Percentiles rank a stretch among this genome's conserved stretches.
Evolutionary conservation across 1,284 basidiomycete genomes (phyloP).

Genomic region (Cerioporus squamosus): DNA sequence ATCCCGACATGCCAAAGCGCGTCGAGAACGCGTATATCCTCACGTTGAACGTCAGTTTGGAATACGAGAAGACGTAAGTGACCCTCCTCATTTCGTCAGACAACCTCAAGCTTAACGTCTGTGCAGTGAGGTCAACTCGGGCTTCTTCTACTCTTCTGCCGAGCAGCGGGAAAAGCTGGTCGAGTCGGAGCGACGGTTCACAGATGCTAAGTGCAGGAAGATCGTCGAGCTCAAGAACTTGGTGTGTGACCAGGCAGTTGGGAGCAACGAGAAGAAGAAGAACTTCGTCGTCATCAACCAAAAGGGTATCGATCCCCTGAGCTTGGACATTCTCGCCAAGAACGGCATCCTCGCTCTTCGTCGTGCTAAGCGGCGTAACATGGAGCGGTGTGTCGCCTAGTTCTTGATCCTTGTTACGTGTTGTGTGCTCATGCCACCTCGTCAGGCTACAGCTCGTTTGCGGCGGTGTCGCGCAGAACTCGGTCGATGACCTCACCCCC

Average conservation of each 20-base stretch:
- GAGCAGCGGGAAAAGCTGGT: constrained; percentile 99
- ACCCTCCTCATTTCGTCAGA: neutral
- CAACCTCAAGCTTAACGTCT: constrained; percentile 7
- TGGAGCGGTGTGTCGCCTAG: constrained; percentile 86
- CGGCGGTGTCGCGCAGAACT: constrained; percentile 97
- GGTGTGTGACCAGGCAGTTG: constrained; percentile 92
- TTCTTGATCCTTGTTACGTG: neutral
- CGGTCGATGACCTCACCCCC: constrained; percentile 94
- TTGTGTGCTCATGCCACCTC: neutral
- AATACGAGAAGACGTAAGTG: constrained; percentile 98
- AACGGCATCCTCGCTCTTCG: constrained; percentile 95
- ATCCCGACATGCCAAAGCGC: constrained; percentile 99
- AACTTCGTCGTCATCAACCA: constrained; percentile 98
- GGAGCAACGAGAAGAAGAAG: constrained; percentile 79
- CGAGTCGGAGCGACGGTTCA: constrained; percentile 94
- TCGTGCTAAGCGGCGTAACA: constrained; percentile 95
- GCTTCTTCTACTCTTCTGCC: constrained; percentile 99
- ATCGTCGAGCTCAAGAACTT: constrained; percentile 97
- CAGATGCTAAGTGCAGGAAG: constrained; percentile 95
- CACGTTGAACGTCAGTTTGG: constrained; percentile 96
- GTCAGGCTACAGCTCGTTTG: constrained; percentile 88
- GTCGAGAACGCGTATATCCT: constrained; percentile 97
- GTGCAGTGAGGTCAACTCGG: constrained; percentile 95
- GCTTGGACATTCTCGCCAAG: constrained; percentile 95
- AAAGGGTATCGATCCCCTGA: constrained; percentile 99